Base-by-base conservation (phyloP, 2,329 filamentous ascomycete genomes). In the Hymenoscyphus repandus region DNA sequence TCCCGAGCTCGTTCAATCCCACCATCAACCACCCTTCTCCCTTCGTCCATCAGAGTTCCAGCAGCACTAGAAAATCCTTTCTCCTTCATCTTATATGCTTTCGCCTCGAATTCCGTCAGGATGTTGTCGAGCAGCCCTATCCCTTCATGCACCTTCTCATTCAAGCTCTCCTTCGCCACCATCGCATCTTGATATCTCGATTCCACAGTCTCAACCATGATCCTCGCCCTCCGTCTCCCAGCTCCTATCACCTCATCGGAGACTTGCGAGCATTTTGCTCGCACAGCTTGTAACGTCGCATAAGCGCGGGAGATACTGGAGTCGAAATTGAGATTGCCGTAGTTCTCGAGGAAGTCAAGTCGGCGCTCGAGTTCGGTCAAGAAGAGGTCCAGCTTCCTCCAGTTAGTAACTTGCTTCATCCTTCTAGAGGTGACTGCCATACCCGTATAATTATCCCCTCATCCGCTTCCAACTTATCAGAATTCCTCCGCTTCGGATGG, bases 191-290 rank as follows among this genome's bases (percentile, higher is more conserved):
- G 85, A 69, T 96, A 99, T 57, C 88, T 80, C 27, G 79, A 78
- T 68, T 99, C 93, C 12, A 99, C 74, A 0, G 90, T 96, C 62
- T 97, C 92, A 32, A 99, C 90, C 73, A 97, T 85, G 52, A 97
- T 82, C 57, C 89, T 87, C 53, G 95, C 83, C 54, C 90, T 81
- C 57, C 89, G 82, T 47, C 88, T 85, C 18, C 93, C 91, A 34
- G 88, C 88, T 50, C 90, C 93, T 59, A 97, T 82, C 42, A 96
- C 80, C 65, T 93, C 92, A 55, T 90, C 92, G 1, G 91, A 95
- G 17, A 92, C 90, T 57, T 91, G 83, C 36, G 89, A 90, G 69
- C 93, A 99, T 62, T 90, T 83, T 58, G 90, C 85, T 54, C 91
- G 84, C 22, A 99, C 91, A 6, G 89, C 84, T 64, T 92, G 86